Base-by-base conservation (phyloP, 139 green algal species). In the Choricystis sp. region DNA sequence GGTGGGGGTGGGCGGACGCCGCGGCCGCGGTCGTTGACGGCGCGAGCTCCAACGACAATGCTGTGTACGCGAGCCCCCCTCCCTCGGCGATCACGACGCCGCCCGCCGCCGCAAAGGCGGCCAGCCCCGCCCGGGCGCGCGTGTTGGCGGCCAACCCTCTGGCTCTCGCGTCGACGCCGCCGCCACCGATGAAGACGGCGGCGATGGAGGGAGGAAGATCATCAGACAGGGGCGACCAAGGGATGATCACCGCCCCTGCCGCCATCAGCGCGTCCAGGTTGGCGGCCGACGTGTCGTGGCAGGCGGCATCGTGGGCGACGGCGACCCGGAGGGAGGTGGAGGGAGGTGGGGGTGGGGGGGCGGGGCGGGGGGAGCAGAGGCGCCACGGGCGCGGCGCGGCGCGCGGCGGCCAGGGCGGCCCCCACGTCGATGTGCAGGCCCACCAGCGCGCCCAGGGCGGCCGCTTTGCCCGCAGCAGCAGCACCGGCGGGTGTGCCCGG, bases 51-150 rank as follows among this genome's bases (percentile, higher is more conserved):
- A 16, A 9, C 40, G 40, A 9, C 40, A 16, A 87, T 60, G 31
- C 68, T 74, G 70, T 81, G 71, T 90, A 94, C 71, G 89, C 77
- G 19, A 93, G 71, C 9, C 82, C 88, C 1, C 72, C 88, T 25
- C 79, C 87, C 73, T 94, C 85, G 1, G 72, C 87, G 64, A 91
- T 85, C 24, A 94, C 72, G 5, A 94, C 68, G 14, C 88, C 88
- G 20, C 87, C 88, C 21, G 76, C 79, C 14, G 70, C 69, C 22
- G 78, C 82, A 81, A 95, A 94, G 0, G 84, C 84, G 14, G 69
- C 69, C 21, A 91, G 62, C 21, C 71, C 77, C 14, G 71, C 62
- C 28, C 78, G 62, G 59, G 86, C 66, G 24, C 63, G 59, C 21
- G 28, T 24, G 67, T 94, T 94, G 19, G 31, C 63, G 4, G 81